Evolutionary conservation across 1,139 yeast genomes (phyloP), one percentile per base, ranked within the genome.

Genomic region (Geotrichum aggregatum): DNA sequence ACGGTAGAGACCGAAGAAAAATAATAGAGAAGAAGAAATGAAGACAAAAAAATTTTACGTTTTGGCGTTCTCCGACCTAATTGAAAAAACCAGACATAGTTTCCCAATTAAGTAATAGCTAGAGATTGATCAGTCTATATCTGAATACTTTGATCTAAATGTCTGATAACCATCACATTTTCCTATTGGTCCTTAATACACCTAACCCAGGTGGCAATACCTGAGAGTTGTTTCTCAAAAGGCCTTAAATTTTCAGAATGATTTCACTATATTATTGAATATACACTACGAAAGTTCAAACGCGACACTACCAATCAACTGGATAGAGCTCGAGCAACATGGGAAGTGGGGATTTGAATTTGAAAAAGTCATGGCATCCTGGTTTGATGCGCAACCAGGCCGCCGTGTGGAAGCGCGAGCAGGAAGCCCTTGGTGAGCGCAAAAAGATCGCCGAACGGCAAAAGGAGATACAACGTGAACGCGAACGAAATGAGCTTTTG

Each of bases 341-440:
- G 54, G 54, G 54, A 13, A 34, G 50, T 1, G 89, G 94, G 6
- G 96, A 91, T 68, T 74, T 91, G 58, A 91, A 91, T 66, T 70
- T 89, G 54, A 85, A 91, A 70, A 92, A 92, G 68, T 91, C 98
- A 55, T 92, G 98, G 98, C 89, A 91, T 67, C 97, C 98, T 2
- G 91, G 87, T 41, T 74, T 87, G 49, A 74, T 86, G 62, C 86
- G 86, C 69, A 92, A 92, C 73, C 91, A 85, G 69, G 84, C 83
- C 61, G 85, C 83, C 64, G 92, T 91, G 33, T 86, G 95, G 95
- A 76, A 82, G 61, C 77, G 75, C 54, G 98, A 92, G 64, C 91
- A 88, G 63, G 84, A 83, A 49, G 83, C 87, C 21, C 71, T 88
- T 8, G 79, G 79, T 30, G 95, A 88, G 63, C 78, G 84, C 52